Evolutionary conservation across 495 filamentous ascomycete species (phyloP).

Genomic region (Xylaria bambusicola): DNA sequence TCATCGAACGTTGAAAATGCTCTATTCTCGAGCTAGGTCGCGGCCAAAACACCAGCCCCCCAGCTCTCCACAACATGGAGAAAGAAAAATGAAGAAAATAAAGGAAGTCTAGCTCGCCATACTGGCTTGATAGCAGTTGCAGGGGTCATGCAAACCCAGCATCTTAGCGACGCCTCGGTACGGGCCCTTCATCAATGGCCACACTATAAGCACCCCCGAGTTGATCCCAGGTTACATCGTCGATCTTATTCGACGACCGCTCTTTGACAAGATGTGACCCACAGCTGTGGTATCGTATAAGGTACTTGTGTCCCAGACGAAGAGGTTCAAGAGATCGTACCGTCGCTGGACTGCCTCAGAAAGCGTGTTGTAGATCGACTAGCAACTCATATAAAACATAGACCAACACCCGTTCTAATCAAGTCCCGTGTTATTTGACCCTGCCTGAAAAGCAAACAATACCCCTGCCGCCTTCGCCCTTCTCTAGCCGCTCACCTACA

Average conservation of each 20-base stretch:
- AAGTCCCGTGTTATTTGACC: not conserved
- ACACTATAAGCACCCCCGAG: not conserved
- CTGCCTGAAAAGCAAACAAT: not conserved
- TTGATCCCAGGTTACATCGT: slow-evolving; percentile 9
- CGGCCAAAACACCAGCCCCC: not conserved
- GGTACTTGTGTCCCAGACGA: not conserved
- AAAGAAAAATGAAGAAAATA: not conserved
- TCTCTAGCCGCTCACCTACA: not conserved
- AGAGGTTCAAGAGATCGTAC: not conserved
- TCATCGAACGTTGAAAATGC: too few relatives aligned
- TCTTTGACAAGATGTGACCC: not conserved
- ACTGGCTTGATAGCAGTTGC: not conserved
- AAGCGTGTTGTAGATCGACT: not conserved
- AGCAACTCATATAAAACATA: not conserved
- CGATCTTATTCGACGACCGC: slow-evolving; percentile 4
- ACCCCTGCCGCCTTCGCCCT: not conserved
- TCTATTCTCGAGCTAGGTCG: not conserved
- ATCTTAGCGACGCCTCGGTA: not conserved
- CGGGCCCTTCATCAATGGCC: slow-evolving; percentile 5
- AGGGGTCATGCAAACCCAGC: not conserved
- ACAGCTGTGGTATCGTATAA: slow-evolving; percentile 5
- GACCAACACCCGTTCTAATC: not conserved
- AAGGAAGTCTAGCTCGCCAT: not conserved
- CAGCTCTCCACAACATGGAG: not conserved
- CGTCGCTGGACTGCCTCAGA: not conserved